Base-by-base conservation (phyloP, 208 protist species). In the Trypanosoma rangeli region DNA sequence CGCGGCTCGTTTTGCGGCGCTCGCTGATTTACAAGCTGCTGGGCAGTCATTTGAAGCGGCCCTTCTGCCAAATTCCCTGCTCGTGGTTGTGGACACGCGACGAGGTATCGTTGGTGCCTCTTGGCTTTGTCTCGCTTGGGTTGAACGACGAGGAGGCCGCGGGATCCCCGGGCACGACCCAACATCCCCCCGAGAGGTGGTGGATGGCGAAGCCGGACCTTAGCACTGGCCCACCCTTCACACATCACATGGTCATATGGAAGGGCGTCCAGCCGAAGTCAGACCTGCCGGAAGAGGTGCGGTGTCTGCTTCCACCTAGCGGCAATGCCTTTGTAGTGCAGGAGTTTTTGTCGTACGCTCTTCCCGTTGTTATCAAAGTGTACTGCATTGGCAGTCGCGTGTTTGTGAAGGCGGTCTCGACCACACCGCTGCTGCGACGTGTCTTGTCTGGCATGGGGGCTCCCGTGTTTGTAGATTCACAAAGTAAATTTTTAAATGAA, bases 361-460 rank as follows among this genome's bases (percentile, higher is more conserved):
- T 93, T 49, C 87, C 87, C n/a, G 80, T 93, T 55, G 78, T 95
- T 35, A 58, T 95, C 26, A 95, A 95, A 74, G 90, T 95, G 33
- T 95, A 95, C 79, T 89, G 81, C 66, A 81, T 93, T 33, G 84
- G 82, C 22, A 39, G 57, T 4, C 44, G 78, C 54, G 67, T 92
- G 12, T 84, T 74, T 62, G 68, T 92, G 13, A 87, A 90, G 70
- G 83, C 84, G 4, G 82, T 83, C 15, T 78, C 84, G 5, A 93
- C 85, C 12, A 64, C 72, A 20, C 77, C 84, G 59, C 61, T 95
- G 67, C 49, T 92, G 16, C 46, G 39, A 15, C 26, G 20, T 42
- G 54, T 64, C 15, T 15, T 73, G 4, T 31, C 56, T 26, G 18
- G 37, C 2, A 48, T 10, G 1, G 57, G 46, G 1, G 44, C 59